Evolutionary conservation across 345 rosid genomes (phyloP).

Genomic region (Sisymbrium irio): DNA sequence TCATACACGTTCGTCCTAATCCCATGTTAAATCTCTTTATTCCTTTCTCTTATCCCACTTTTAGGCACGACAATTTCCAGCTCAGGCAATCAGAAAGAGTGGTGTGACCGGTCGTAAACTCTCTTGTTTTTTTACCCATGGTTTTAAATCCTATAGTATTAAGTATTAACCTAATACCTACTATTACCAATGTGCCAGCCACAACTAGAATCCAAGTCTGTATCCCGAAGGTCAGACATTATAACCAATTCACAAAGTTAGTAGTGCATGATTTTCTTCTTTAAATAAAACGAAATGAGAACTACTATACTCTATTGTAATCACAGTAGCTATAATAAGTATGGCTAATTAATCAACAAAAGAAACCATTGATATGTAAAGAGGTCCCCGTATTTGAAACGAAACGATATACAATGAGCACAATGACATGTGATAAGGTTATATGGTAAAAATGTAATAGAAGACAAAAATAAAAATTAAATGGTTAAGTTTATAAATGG

Average conservation of each 20-base stretch:
- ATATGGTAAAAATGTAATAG: not conserved
- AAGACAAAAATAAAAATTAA: not conserved
- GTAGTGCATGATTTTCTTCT: not conserved
- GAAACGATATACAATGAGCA: not conserved
- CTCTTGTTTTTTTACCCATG: not conserved
- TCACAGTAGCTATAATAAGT: not conserved
- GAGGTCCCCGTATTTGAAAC: not conserved
- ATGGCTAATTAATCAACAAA: not conserved
- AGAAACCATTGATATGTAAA: not conserved
- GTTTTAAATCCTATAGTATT: not conserved
- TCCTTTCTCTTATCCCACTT: conserved; percentile 23
- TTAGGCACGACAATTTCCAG: conserved; percentile 34
- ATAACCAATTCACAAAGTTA: not conserved
- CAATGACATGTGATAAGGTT: not conserved
- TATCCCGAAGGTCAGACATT: conserved; percentile 1
- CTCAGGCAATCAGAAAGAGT: conserved; percentile 19
- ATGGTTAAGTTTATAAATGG: not conserved
- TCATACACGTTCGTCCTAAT: conserved; percentile 22
- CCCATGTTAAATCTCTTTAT: conserved; percentile 26
- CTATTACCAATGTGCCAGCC: not conserved
- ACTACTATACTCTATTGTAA: not conserved
- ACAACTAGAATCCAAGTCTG: not conserved
- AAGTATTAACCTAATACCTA: not conserved
- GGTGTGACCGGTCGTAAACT: conserved; percentile 10
- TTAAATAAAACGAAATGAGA: not conserved